Evolutionary conservation across 495 filamentous ascomycete species (phyloP).

Genomic region (Penicillium chermesinum): DNA sequence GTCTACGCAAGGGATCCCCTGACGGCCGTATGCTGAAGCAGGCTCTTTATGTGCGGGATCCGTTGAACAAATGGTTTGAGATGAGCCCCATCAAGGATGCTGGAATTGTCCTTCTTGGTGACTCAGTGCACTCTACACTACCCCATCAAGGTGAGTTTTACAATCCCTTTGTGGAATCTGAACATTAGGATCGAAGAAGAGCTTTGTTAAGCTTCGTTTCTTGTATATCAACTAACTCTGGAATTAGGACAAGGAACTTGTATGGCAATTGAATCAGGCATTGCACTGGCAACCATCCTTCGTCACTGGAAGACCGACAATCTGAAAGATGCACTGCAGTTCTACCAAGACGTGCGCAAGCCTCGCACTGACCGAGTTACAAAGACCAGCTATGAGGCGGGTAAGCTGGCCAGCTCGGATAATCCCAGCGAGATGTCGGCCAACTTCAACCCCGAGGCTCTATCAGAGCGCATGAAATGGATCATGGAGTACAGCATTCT

Average conservation of each 20-base stretch:
- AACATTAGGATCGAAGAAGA: no score
- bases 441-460: conserved; percentile 18
- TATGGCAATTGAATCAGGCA: conserved; percentile 30
- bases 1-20: conserved; percentile 20
- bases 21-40: conserved; percentile 29
- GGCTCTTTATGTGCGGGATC: conserved; percentile 26
- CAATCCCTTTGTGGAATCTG: no score
- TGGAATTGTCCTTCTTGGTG: conserved; percentile 27
- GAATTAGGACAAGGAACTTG: conserved; percentile 26
- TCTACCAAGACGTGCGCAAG: conserved; percentile 28
- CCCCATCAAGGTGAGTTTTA: conserved; percentile 28
- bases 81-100: conserved; percentile 21
- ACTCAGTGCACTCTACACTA: conserved; percentile 29
- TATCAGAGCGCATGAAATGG: conserved; percentile 28
- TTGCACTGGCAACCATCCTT: conserved; percentile 26
- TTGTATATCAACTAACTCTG: neutral
- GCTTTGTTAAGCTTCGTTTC: no score
- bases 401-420: conserved; percentile 27
- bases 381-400: conserved; percentile 27
- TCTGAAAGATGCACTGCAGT: conserved; percentile 21
- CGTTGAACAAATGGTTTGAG: conserved; percentile 22
- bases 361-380: conserved; percentile 28
- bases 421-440: conserved; percentile 17
- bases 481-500: conserved; percentile 33
- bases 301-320: conserved; percentile 24